These are phyloP conservation scores for Colletotrichum trifolii DNA, from an alignment of 2,329 filamentous ascomycete species.

Conservation along the genomic window DNA sequence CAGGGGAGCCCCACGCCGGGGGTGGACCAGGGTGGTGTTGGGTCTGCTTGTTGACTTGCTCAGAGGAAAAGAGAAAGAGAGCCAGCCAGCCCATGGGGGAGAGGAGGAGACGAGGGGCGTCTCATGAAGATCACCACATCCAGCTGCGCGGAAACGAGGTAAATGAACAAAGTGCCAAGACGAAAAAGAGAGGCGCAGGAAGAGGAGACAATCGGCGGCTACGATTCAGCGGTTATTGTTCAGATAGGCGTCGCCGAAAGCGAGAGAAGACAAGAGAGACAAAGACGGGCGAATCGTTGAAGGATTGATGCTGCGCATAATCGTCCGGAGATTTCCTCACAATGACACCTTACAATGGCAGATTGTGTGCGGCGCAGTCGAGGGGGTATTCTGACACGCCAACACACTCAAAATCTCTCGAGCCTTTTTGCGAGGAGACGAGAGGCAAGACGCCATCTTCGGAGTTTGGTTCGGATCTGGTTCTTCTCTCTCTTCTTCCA, in stretches of 20 bases:
- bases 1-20: slow-evolving; percentile 2
- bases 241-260: not conserved
- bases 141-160: not conserved
- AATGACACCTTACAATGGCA: too few relatives aligned
- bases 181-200: slow-evolving; percentile 16
- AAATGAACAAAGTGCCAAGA: slow-evolving; percentile 21
- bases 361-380: too few relatives aligned
- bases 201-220: not conserved
- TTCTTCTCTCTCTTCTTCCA: too few relatives aligned
- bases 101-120: not conserved
- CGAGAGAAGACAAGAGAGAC: not conserved
- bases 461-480: too few relatives aligned
- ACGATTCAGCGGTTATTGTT: not conserved
- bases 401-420: too few relatives aligned
- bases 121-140: slow-evolving; percentile 20
- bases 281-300: too few relatives aligned
- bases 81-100: not conserved
- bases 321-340: too few relatives aligned
- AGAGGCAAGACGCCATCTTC: too few relatives aligned
- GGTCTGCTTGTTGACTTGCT: not conserved
- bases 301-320: too few relatives aligned
- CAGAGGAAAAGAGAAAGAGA: not conserved
- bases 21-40: slow-evolving; percentile 8
- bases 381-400: too few relatives aligned
- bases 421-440: too few relatives aligned